Base-by-base conservation (phyloP, 441 rosid genomes). In the Bruguiera hainesii region DNA sequence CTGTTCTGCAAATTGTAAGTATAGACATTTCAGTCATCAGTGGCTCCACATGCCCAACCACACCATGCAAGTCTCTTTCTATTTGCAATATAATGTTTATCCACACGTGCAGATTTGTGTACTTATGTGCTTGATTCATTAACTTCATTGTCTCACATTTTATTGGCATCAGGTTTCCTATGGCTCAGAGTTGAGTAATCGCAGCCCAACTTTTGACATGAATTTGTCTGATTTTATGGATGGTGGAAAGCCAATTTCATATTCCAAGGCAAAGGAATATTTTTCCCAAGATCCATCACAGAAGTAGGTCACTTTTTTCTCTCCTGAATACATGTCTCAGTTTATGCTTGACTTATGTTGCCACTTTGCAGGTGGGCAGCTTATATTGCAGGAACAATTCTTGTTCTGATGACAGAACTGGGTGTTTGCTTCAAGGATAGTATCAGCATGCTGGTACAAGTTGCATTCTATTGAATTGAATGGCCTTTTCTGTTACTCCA, bases 141-240 rank as follows among this genome's bases (percentile, higher is more conserved):
- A 33, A 33, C 10, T 33, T 33, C 37, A 33, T 33, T 33, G 37
- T 33, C 10, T 33, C 37, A 1, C 37, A 33, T 33, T 33, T 33
- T 6, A 33, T 33, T 1, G 37, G 37, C 37, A 7, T 73, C 78
- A 96, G 99, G 98, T 96, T 56, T 93, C 99, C 23, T 96, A 89
- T 87, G 99, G 98, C 42, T 96, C 99, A 71, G 99, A 96, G 78
- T 74, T 96, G 66, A 93, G 97, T 82, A 93, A 96, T 68, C 98
- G 98, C 67, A 90, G 91, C 62, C 99, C 99, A 61, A 96, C 98
- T 56, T 96, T 96, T 86, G 98, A 96, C 84, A 96, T 96, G 99
- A 98, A 96, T 78, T 77, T 93, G 64, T 86, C 97, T 63, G 99
- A 93, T 81, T 96, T 96, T 69, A 85, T 93, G 94, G 96, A 96